Evolutionary conservation across 768 basidiomycete species (phyloP).

Genomic region (Suillus alpinus): DNA sequence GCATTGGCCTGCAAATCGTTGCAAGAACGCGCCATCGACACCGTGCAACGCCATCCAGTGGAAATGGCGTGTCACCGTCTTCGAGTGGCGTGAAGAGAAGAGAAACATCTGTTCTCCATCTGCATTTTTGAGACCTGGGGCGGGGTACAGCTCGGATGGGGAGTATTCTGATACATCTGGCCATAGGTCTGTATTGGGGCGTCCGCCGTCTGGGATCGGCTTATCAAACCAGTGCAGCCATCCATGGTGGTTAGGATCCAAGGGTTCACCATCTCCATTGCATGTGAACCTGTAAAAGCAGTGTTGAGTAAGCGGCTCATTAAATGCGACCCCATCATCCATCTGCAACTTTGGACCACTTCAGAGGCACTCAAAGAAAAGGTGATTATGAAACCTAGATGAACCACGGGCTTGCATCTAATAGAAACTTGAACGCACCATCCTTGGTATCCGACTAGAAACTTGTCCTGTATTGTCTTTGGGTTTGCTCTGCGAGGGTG

Average conservation of each 20-base stretch:
- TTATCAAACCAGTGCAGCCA: conserved; percentile 83
- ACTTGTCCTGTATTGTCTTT: conserved; percentile 78
- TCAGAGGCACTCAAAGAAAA: neutral
- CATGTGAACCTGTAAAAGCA: conserved; percentile 61
- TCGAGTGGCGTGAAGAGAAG: conserved; percentile 76
- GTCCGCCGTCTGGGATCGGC: conserved; percentile 68
- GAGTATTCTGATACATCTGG: conserved; percentile 73
- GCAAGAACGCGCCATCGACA: conserved; percentile 79
- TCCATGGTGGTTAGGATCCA: conserved; percentile 74
- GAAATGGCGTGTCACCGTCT: conserved; percentile 61
- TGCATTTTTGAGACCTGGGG: conserved; percentile 59
- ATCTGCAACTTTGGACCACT: neutral
- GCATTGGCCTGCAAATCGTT: conserved; percentile 71
- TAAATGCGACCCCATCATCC: neutral
- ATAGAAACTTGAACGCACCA: conserved; percentile 47
- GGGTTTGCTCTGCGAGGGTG: conserved; percentile 53
- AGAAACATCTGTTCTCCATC: conserved; percentile 61
- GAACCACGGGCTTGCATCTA: neutral
- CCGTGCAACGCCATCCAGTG: conserved; percentile 79
- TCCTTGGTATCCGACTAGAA: conserved; percentile 85
- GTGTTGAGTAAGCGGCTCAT: neutral
- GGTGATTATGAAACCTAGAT: neutral
- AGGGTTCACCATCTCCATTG: conserved; percentile 62
- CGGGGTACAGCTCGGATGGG: conserved; percentile 65
- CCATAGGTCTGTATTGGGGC: conserved; percentile 75